A percentile compares a stretch with the other conserved stretches of the same genome.
Evolutionary conservation across 2,329 filamentous ascomycete genomes (phyloP).

Genomic region (Beauveria rudraprayagi): DNA sequence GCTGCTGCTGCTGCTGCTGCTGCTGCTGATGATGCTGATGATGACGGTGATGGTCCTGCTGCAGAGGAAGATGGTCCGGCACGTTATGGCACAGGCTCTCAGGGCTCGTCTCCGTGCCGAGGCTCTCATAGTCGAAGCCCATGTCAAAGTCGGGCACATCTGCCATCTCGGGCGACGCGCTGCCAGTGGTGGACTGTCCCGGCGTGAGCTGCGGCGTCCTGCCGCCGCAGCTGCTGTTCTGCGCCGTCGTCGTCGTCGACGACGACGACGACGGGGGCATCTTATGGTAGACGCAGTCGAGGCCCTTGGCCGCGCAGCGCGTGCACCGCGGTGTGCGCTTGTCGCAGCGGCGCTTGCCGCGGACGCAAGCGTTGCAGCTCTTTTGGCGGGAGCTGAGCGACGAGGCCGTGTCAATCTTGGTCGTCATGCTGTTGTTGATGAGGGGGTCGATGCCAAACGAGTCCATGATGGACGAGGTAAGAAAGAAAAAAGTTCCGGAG

Average conservation of each 20-base stretch:
- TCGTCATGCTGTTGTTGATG: slow-evolving; percentile 12
- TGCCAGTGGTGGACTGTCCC: slow-evolving; percentile 5
- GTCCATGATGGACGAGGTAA: not conserved
- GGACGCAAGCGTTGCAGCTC: slow-evolving; percentile 41
- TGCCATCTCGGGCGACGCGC: slow-evolving; percentile 13
- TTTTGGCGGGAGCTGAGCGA: slow-evolving; percentile 39
- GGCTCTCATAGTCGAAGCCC: slow-evolving; percentile 27
- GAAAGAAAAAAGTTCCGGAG: not conserved
- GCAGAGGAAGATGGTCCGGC: slow-evolving; percentile 14
- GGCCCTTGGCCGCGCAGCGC: slow-evolving; percentile 34
- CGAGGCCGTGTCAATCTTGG: slow-evolving; percentile 18
- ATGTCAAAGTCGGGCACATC: slow-evolving; percentile 29
- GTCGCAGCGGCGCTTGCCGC: slow-evolving; percentile 40
- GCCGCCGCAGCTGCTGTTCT: not conserved
- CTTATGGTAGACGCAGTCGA: slow-evolving; percentile 34
- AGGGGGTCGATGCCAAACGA: slow-evolving; percentile 15
- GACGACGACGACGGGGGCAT: slow-evolving; percentile 19
- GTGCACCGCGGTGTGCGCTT: slow-evolving; percentile 35
- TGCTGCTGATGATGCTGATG: not conserved
- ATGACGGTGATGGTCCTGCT: not conserved
- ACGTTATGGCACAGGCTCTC: slow-evolving; percentile 14
- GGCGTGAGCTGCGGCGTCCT: not conserved
- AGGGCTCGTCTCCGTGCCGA: slow-evolving; percentile 24
- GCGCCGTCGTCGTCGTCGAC: no score
- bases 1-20: not conserved